Evolutionary conservation across 257 asterid genomes (phyloP).

Genomic region (Gynochthodes officinalis): DNA sequence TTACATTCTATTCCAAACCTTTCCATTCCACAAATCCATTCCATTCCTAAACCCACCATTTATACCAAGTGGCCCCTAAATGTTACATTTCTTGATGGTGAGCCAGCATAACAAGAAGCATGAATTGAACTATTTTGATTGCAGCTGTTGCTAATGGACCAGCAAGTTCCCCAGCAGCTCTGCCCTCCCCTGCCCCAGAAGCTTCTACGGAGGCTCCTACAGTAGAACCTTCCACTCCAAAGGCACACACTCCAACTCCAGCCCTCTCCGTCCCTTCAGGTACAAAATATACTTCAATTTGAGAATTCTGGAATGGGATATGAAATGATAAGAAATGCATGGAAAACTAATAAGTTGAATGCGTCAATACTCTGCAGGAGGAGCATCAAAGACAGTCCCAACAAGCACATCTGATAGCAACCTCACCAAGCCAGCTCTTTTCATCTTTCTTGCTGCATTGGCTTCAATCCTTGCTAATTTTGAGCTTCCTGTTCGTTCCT

Average conservation of each 20-base stretch:
- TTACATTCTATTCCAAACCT: too few species aligned
- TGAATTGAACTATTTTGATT: background rate
- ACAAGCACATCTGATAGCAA: conserved; percentile 33
- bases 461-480: conserved; percentile 13
- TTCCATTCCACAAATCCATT: too few species aligned
- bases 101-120: background rate
- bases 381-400: conserved; percentile 40
- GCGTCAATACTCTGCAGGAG: conserved; percentile 12
- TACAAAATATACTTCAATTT: background rate
- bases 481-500: conserved; percentile 16
- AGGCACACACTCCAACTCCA: background rate
- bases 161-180: conserved; percentile 17
- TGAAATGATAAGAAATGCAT: background rate
- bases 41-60: too few species aligned
- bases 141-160: conserved; percentile 36
- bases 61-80: too few species aligned
- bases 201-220: conserved; percentile 34
- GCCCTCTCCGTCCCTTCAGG: conserved; percentile 24
- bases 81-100: too few species aligned
- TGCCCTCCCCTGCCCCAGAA: conserved; percentile 28
- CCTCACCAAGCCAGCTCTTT: conserved; percentile 21
- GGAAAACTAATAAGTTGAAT: background rate
- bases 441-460: conserved; percentile 25
- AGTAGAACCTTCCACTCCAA: background rate
- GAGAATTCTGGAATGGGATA: too few species aligned